phyloP scores from a whole-genome alignment of 768 basidiomycete genomes.

The Coprinopsis strossmayeri region DNA sequence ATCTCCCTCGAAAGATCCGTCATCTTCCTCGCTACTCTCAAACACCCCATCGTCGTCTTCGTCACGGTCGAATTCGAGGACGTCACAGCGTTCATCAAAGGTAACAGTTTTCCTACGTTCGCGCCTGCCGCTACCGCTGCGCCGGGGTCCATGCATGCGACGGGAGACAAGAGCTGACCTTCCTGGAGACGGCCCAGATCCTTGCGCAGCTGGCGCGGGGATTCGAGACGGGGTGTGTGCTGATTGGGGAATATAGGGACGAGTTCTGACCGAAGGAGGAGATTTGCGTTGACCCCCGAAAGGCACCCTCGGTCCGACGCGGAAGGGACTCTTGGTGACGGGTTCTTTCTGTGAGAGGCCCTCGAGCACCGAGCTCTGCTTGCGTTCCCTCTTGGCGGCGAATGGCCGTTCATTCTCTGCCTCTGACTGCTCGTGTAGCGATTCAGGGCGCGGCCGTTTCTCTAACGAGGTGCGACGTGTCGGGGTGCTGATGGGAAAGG shows the following conservation, averaged over 20 bases:
- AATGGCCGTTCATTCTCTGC: conserved; percentile 66
- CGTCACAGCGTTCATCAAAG: conserved; percentile 75
- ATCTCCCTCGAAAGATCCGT: conserved; percentile 10
- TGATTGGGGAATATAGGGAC: conserved; percentile 2
- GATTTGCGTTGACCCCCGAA: conserved; percentile 23
- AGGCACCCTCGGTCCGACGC: conserved; percentile 20
- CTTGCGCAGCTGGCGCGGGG: conserved; percentile 16
- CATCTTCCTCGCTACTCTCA: conserved; percentile 20
- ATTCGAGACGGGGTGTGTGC: conserved; percentile 16
- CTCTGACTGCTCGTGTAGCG: conserved; percentile 65
- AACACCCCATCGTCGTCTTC: conserved; percentile 22
- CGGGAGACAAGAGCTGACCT: conserved; percentile 67
- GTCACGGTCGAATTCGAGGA: conserved; percentile 72
- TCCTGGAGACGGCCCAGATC: conserved; percentile 39
- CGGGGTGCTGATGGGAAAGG: conserved; percentile 24
- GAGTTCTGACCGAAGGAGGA: conserved; percentile 15
- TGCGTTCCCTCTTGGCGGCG: conserved; percentile 62
- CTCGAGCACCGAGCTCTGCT: conserved; percentile 70
- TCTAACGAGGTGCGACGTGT: conserved; percentile 64
- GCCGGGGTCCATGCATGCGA: conserved; percentile 71
- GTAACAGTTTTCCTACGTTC: conserved; percentile 72
- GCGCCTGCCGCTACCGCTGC: conserved; percentile 41
- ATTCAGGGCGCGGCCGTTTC: conserved; percentile 67
- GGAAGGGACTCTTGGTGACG: conserved; percentile 81
- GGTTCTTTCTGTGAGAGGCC: conserved; percentile 69